A percentile compares a stretch with the other conserved stretches of the same genome.
phyloP scores from a whole-genome alignment of 495 filamentous ascomycete genomes.

The Entonaema liquescens region DNA sequence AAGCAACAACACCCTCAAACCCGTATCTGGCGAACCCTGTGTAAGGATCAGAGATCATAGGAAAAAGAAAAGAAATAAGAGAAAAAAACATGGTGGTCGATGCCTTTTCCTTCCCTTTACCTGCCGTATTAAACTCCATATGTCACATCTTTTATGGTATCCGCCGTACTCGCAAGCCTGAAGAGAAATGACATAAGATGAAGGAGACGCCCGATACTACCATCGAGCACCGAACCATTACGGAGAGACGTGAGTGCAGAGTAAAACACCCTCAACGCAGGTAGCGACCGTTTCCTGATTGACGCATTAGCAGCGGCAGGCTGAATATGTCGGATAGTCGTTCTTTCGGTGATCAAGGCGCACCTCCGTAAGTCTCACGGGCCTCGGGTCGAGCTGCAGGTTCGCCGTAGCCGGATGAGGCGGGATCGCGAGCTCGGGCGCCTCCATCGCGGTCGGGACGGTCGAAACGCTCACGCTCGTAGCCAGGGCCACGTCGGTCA shows the following conservation, averaged over 20 bases:
- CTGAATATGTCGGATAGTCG: slow-evolving; percentile 19
- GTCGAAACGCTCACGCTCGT: slow-evolving; percentile 65
- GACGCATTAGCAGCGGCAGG: slow-evolving; percentile 37
- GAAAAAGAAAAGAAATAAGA: slow-evolving; percentile 28
- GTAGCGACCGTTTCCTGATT: slow-evolving; percentile 35
- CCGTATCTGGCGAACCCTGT: slow-evolving; percentile 37
- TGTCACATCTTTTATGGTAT: slow-evolving; percentile 43
- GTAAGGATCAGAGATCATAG: slow-evolving; percentile 35
- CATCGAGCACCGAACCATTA: slow-evolving; percentile 26
- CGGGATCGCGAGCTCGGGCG: slow-evolving; percentile 58
- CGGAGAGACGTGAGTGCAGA: slow-evolving; percentile 15
- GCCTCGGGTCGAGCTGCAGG: slow-evolving; percentile 67
- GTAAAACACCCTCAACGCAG: slow-evolving; percentile 22
- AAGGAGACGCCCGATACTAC: slow-evolving; percentile 26
- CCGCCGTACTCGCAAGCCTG: slow-evolving; percentile 42
- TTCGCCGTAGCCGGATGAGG: slow-evolving; percentile 64
- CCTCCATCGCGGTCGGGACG: slow-evolving; percentile 58
- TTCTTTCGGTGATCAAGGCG: slow-evolving; percentile 32
- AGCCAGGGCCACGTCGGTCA: slow-evolving; percentile 61
- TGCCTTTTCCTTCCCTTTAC: slow-evolving; percentile 50
- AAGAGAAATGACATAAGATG: slow-evolving; percentile 39
- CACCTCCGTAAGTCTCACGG: slow-evolving; percentile 68
- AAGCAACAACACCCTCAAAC: slow-evolving; percentile 39
- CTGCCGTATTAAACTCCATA: slow-evolving; percentile 49
- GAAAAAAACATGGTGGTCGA: slow-evolving; percentile 39